Evolutionary conservation across 768 basidiomycete species (phyloP).

Genomic region (Termitomyces sp.): DNA sequence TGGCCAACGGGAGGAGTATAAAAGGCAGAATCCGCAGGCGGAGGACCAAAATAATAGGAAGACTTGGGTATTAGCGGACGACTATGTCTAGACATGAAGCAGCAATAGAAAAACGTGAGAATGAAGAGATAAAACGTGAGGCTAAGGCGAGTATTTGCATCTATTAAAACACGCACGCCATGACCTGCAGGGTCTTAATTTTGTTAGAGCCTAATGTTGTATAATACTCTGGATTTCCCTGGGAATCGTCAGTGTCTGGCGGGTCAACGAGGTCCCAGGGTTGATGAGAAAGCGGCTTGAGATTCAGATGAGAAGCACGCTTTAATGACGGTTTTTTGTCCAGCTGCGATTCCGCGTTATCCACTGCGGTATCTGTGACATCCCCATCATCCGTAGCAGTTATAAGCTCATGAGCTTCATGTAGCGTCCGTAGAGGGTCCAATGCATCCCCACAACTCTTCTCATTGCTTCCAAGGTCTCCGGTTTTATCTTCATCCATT

Average conservation of each 20-base stretch:
- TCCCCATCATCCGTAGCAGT: slow-evolving; percentile 19
- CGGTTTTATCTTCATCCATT: neutral
- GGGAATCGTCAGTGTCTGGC: slow-evolving; percentile 34
- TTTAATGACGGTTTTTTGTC: slow-evolving; percentile 25
- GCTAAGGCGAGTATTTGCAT: slow-evolving; percentile 3
- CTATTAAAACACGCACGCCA: slow-evolving; percentile 30
- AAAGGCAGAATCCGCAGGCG: slow-evolving; percentile 70
- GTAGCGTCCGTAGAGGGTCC: slow-evolving; percentile 7
- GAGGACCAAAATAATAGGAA: slow-evolving; percentile 81
- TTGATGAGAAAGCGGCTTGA: slow-evolving; percentile 50
- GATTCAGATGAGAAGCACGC: slow-evolving; percentile 40
- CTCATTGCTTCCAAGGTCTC: neutral
- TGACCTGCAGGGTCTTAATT: slow-evolving; percentile 36
- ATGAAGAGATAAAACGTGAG: slow-evolving; percentile 4
- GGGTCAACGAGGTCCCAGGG: slow-evolving; percentile 62
- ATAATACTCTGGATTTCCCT: slow-evolving; percentile 32
- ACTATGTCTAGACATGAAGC: slow-evolving; percentile 19
- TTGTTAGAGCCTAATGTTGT: slow-evolving; percentile 37
- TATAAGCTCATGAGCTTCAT: slow-evolving; percentile 10
- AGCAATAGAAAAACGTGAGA: neutral
- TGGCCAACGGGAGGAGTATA: slow-evolving; percentile 78
- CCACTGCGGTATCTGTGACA: slow-evolving; percentile 21
- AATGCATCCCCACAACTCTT: slow-evolving; percentile 2
- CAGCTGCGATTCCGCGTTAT: slow-evolving; percentile 17
- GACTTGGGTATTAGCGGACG: slow-evolving; percentile 67